Evolutionary conservation across 108 stramenopile species (phyloP), one percentile per base, ranked within the genome.

Genomic region (Epithemia pelagica): DNA sequence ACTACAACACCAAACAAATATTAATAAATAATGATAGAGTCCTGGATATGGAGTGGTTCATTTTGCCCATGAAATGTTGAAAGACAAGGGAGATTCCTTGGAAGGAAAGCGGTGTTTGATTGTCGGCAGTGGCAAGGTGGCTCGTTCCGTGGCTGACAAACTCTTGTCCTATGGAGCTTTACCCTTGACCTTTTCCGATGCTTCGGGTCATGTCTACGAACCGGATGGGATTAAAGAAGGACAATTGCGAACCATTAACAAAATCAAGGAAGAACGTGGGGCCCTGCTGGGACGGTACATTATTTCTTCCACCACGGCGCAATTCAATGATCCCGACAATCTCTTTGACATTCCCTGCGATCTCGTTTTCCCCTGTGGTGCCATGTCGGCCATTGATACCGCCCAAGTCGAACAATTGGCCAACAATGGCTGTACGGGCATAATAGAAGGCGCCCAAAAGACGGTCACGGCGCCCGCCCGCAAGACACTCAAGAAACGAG

Each of bases 191-290:
- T 87, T 99, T 73, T 84, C 85, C 25, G 98, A 99, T 76, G 76
- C 87, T 53, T 87, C 85, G 69, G 98, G 98, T 5, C 81, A 95
- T 79, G 85, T 99, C 31, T 94, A 95, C 75, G 97, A 99, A 75
- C 91, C 95, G 10, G 92, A 92, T 52, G 98, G 98, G 52, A 85
- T 99, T 69, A 83, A 92, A 52, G 81, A 79, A 58, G 81, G 83
- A 8, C 95, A 96, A 72, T 73, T 99, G 21, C 74, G 82, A 32
- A 95, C 88, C 32, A 89, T 99, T 60, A 78, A 83, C 52, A 89
- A 92, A 66, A 96, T 97, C 79, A 99, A 98, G 89, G 66, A 67
- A 28, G 97, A 98, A 62, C 84, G 96, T 37, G 96, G 97, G 54
- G 97, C 96, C 28, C 76, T 88, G 75, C 74, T 96, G 25, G 91